These are phyloP conservation scores for Epichloe sibirici DNA, from an alignment of 2,329 filamentous ascomycete genomes.

Conservation along the genomic window DNA sequence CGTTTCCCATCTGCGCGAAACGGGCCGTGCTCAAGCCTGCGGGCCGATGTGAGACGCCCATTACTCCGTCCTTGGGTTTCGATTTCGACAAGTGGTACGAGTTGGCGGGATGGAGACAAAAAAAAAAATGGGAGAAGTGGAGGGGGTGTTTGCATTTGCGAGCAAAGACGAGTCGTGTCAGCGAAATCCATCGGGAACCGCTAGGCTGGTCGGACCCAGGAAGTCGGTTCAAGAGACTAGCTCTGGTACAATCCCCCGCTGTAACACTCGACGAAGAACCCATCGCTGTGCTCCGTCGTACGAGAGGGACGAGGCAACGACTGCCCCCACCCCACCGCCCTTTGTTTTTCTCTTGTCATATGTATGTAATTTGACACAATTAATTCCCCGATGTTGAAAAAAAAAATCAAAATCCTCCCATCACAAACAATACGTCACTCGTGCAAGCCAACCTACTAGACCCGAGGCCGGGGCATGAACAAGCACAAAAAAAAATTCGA, in stretches of 20 bases:
- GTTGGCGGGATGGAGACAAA: no score
- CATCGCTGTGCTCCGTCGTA: neutral
- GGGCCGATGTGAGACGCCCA: no score
- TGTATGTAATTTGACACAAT: no score
- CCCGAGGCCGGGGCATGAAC: no score
- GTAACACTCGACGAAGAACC: neutral
- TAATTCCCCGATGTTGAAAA: no score
- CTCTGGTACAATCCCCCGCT: neutral
- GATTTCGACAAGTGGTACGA: neutral
- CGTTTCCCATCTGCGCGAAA: no score
- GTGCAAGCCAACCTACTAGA: no score
- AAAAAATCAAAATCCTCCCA: no score
- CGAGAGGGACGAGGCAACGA: neutral
- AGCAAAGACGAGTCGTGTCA: neutral
- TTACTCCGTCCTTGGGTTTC: neutral
- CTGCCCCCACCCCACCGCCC: no score
- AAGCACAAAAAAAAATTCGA: no score
- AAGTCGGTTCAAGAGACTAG: slow-evolving; percentile 1
- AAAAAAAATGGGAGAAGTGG: neutral
- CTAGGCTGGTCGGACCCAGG: neutral
- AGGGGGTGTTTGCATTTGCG: neutral
- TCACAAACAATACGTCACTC: no score
- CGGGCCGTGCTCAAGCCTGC: no score
- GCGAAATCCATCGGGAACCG: neutral
- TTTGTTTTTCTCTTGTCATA: neutral